phyloP scores from a whole-genome alignment of 129 eudicot genomes.

The Artemisia argyi region DNA sequence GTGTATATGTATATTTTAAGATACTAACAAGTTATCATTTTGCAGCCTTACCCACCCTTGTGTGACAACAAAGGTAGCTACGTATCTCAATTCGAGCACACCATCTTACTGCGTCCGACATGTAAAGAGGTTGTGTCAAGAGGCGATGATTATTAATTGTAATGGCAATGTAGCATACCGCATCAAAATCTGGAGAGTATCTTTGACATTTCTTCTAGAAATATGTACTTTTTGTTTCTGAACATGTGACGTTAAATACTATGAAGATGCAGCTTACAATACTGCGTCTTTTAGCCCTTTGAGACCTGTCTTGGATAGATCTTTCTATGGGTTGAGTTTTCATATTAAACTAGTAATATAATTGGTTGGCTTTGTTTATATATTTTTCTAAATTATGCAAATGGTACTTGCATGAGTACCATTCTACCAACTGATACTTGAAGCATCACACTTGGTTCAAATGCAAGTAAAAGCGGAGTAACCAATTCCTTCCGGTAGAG shows the following conservation, averaged over 20 bases:
- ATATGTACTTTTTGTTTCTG: not conserved
- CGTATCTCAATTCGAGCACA: constrained; percentile 95
- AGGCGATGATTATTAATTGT: constrained; percentile 75
- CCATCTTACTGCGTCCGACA: constrained; percentile 94
- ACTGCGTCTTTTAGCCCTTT: not conserved
- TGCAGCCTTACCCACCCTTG: constrained; percentile 97
- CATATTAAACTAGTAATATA: too few relatives aligned
- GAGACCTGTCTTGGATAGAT: not conserved
- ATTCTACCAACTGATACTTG: too few relatives aligned
- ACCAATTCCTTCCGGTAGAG: too few relatives aligned
- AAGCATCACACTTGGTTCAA: too few relatives aligned
- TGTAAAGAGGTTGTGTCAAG: constrained; percentile 97
- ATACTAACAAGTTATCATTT: constrained; percentile 12
- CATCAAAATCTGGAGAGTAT: not conserved
- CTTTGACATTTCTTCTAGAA: not conserved
- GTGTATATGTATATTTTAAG: not conserved
- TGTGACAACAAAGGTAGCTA: constrained; percentile 93
- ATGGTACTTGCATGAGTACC: too few relatives aligned
- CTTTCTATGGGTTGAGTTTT: not conserved
- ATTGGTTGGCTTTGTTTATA: too few relatives aligned
- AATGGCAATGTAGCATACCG: constrained; percentile 26
- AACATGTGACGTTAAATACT: too few relatives aligned
- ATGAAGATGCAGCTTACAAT: too few relatives aligned
- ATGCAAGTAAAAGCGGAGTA: too few relatives aligned
- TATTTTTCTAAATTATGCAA: too few relatives aligned